Base-by-base conservation (phyloP, 208 protist genomes). In the Acanthamoeba healyi region DNA sequence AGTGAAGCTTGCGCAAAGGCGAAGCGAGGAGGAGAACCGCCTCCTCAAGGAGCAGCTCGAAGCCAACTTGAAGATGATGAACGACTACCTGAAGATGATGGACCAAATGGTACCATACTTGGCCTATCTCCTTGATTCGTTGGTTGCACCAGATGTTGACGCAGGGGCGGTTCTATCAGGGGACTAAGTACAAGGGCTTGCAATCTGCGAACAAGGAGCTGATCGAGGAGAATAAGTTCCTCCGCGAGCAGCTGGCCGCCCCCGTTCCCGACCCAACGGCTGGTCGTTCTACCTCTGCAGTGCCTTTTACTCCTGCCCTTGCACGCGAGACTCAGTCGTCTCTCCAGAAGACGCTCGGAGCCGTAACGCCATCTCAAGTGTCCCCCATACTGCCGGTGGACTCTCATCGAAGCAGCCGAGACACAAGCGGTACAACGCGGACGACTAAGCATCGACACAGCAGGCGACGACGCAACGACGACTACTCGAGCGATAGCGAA, bases 21-120 rank as follows among this genome's bases (percentile, higher is more conserved):
- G 46, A 2, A 51, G 10, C 24, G 44, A 86, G 19, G 77, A 86
- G 24, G 77, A 86, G 24, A 54, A 86, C n/a, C 22, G 44, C 29
- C 6, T 86, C 32, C 44, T 86, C n/a, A 86, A 86, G 29, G 77
- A 86, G 15, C 77, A 86, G 46, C 24, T 86, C 42, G 77, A 86
- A 61, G 24, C 77, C 5, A 86, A 86, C 34, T 22, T 86, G 3
- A 86, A 58, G 32, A 86, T 86, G n/a, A 86, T 86, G 77, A 44
- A 86, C 5, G 77, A 86, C 12, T 86, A 86, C 44, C 77, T 86
- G n/a, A 86, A 58, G 46, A 86, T 38, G 24, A 58, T 86, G 77
- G 77, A 86, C 0, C 44, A 86, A 29, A 86, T 86, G 77, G 77
- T 86, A 58, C 34, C 34, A 61, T 14, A 19, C 29, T 44, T 26